These are phyloP conservation scores for Globisporangium acanthophoron DNA, from an alignment of 352 stramenopile species.

Conservation along the genomic window DNA sequence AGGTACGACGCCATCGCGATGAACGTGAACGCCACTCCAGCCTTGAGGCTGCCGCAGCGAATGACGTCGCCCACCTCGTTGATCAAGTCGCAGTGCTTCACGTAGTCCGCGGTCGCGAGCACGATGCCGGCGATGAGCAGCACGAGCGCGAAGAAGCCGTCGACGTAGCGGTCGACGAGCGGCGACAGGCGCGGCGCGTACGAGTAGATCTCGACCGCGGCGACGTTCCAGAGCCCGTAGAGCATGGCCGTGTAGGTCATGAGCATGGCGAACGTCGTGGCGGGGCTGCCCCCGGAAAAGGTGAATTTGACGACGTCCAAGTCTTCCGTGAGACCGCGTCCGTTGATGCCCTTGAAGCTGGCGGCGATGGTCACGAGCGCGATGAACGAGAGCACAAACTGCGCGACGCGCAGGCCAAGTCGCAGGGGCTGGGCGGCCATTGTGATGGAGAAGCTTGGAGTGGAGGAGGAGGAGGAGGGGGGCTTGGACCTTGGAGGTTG, in stretches of 20 bases:
- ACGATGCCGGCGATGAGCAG: slow-evolving; percentile 53
- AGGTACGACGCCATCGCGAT: slow-evolving; percentile 30
- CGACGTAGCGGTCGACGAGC: slow-evolving; percentile 22
- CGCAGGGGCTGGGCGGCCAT: slow-evolving; percentile 4
- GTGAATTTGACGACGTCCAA: neutral
- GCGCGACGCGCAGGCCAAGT: slow-evolving; percentile 28
- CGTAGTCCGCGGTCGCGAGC: slow-evolving; percentile 40
- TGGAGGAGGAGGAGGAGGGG: neutral
- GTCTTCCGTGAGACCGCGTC: no score
- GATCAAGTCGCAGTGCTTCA: slow-evolving; percentile 34
- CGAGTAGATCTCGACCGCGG: slow-evolving; percentile 46
- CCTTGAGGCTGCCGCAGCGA: slow-evolving; percentile 44
- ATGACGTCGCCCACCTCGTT: slow-evolving; percentile 1
- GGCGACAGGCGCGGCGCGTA: slow-evolving; percentile 20
- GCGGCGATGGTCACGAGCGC: slow-evolving; percentile 39
- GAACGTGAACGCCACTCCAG: slow-evolving; percentile 48
- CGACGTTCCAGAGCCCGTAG: slow-evolving; percentile 42
- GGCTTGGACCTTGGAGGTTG: neutral
- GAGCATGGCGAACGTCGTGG: slow-evolving; percentile 48
- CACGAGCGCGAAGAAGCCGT: slow-evolving; percentile 30
- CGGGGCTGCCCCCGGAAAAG: slow-evolving; percentile 19
- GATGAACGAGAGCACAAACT: slow-evolving; percentile 58
- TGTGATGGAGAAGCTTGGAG: neutral
- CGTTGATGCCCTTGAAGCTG: slow-evolving; percentile 21
- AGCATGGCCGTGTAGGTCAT: slow-evolving; percentile 62